Percentiles rank a stretch among this genome's conserved stretches.
Conservation (phyloP, 2,329 filamentous ascomycete genomes). For the Nothopassalora personata region DNA sequence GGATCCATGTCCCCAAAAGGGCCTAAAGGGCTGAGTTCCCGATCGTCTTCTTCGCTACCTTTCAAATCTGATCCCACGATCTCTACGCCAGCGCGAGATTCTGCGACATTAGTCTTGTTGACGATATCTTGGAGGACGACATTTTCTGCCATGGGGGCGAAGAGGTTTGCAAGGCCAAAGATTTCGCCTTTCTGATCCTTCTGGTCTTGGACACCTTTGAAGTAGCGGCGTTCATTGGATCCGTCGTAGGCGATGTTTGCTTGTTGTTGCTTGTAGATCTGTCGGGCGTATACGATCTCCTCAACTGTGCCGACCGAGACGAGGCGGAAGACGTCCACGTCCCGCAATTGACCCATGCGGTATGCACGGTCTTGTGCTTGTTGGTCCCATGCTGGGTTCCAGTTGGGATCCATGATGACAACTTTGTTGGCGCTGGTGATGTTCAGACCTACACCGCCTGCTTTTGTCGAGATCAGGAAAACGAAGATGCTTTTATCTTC, state of each 20-base stretch:
- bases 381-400: constrained; percentile 92
- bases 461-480: constrained; percentile 90
- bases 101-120: constrained; percentile 96
- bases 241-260: constrained; percentile 96
- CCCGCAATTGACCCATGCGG: constrained; percentile 83
- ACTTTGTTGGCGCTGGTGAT: constrained; percentile 98
- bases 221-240: constrained; percentile 86
- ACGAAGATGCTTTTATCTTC: constrained; percentile 81
- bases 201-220: constrained; percentile 86
- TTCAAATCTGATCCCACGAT: constrained; percentile 76
- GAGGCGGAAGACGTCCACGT: constrained; percentile 92
- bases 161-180: constrained; percentile 83
- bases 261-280: constrained; percentile 99
- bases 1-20: constrained; percentile 51
- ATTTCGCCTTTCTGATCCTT: constrained; percentile 83
- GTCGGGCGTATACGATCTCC: constrained; percentile 92
- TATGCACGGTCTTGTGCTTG: constrained; percentile 97
- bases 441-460: constrained; percentile 89
- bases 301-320: constrained; percentile 90
- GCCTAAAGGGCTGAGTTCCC: constrained; percentile 30
- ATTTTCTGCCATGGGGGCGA: constrained; percentile 73
- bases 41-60: constrained; percentile 51
- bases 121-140: constrained; percentile 89
- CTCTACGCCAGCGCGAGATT: constrained; percentile 77
- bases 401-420: constrained; percentile 93